Base-by-base conservation (phyloP, 208 protist genomes). In the Crithidia expoeki region DNA sequence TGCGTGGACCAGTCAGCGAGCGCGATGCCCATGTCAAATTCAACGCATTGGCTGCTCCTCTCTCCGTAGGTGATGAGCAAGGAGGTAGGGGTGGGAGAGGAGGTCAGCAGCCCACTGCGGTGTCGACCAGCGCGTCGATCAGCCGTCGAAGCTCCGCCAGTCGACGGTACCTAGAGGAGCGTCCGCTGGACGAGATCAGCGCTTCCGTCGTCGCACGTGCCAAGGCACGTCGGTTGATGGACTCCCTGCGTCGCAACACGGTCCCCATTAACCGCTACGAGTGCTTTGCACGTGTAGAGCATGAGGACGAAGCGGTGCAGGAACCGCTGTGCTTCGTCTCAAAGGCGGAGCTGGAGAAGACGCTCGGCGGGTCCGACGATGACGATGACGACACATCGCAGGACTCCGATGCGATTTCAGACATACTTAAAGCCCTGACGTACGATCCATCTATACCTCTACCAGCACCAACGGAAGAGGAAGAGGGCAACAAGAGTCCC, bases 181-280 rank as follows among this genome's bases (percentile, higher is more conserved):
- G 84, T 11, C 85, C 81, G 52, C 57, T 77, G 63, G 73, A 95
- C 68, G 87, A 90, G 65, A 90, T 95, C 50, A 83, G 72, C 42
- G 68, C 68, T 21, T 89, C 83, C 21, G 71, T 89, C 50, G 70
- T 95, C 16, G 90, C 90, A 16, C 78, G 90, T 23, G 83, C 85
- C 9, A 89, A 92, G 65, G 88, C 87, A 2, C 77, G 90, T 11
- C 77, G 76, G 10, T 33, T 95, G 32, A 79, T 95, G 60, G 79
- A 93, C 60, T 63, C 75, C 49, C 80, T 95, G 51, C 85, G 83
- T 12, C 64, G 65, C 40, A 78, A 82, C 34, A 80, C 87, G 36
- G 76, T 95, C 30, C 90, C 90, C 12, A 90, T 92, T 25, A 87
- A 93, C 66, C 87, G 90, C 44, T 87, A 84, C 64, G 81, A 86